A percentile compares a stretch with the other conserved stretches of the same genome.
Conservation (phyloP, 2,329 filamentous ascomycete species). For the Magnaporthiopsis poae region DNA sequence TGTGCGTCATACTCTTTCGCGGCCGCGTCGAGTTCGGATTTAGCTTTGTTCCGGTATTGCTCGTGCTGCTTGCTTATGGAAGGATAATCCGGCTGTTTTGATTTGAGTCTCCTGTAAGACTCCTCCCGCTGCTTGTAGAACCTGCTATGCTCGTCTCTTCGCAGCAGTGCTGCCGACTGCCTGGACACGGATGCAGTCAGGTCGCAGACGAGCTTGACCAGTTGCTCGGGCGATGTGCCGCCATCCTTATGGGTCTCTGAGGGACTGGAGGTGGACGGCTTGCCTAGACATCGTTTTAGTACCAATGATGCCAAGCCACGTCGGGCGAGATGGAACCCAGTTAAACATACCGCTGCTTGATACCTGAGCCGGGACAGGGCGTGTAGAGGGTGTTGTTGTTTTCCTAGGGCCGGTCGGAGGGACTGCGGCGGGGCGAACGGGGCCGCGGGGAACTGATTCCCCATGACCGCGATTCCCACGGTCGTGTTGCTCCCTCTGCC, state of each 20-base stretch:
- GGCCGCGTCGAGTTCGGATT: neutral
- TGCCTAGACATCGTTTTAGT: too few species aligned
- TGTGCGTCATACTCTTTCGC: neutral
- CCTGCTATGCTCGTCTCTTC: constrained; percentile 5
- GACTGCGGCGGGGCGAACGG: too few species aligned
- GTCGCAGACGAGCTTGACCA: neutral
- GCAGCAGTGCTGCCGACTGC: neutral
- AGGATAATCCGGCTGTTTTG: constrained; percentile 11
- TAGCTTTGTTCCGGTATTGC: neutral
- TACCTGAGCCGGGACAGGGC: too few species aligned
- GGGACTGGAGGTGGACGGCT: neutral
- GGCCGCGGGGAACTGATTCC: neutral
- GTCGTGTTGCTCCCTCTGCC: neutral
- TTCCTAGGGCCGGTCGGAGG: neutral
- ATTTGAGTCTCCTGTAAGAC: neutral
- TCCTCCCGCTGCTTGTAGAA: constrained; percentile 5
- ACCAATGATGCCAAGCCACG: too few species aligned
- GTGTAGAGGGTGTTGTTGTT: neutral
- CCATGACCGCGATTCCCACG: neutral
- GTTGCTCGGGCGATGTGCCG: neutral
- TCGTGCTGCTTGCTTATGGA: constrained; percentile 5
- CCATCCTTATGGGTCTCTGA: neutral
- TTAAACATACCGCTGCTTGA: neutral
- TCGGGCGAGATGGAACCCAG: too few species aligned
- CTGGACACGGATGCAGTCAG: neutral